These are phyloP conservation scores for Trichoderma arundinaceum DNA, from an alignment of 2,329 filamentous ascomycete species.

Conservation along the genomic window DNA sequence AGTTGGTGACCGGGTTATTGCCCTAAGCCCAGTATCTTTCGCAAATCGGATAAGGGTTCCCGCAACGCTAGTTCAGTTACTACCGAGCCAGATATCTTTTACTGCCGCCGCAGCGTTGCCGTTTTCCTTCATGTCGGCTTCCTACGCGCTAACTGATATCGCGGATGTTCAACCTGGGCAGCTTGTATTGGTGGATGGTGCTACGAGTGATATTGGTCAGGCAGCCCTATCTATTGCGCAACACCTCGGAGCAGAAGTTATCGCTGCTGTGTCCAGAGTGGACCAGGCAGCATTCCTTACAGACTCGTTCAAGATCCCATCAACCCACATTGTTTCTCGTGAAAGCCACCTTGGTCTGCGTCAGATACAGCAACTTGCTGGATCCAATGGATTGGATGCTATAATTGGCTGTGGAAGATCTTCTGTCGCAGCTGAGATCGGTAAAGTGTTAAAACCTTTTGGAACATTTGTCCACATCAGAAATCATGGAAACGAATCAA, in stretches of 20 bases:
- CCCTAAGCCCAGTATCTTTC: not conserved
- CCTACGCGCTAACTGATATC: not conserved
- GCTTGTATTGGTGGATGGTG: not conserved
- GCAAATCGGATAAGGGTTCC: not conserved
- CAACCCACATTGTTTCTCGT: not conserved
- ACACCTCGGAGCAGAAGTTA: not conserved
- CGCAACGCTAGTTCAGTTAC: not conserved
- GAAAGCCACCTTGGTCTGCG: not conserved
- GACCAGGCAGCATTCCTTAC: not conserved
- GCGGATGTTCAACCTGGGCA: not conserved
- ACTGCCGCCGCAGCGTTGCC: not conserved
- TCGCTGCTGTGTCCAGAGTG: not conserved
- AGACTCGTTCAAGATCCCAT: not conserved
- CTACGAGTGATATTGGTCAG: not conserved
- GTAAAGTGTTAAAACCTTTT: not conserved
- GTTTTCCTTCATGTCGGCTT: not conserved
- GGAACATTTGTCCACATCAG: not conserved
- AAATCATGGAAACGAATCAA: not conserved
- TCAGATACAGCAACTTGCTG: not conserved
- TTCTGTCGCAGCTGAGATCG: not conserved
- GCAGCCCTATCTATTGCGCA: not conserved
- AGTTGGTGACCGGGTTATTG: not conserved
- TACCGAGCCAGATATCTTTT: not conserved
- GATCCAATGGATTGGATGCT: not conserved
- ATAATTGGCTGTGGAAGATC: not conserved